Evolutionary conservation across 2,329 filamentous ascomycete species (phyloP).

Genomic region (Cercospora berteroae): DNA sequence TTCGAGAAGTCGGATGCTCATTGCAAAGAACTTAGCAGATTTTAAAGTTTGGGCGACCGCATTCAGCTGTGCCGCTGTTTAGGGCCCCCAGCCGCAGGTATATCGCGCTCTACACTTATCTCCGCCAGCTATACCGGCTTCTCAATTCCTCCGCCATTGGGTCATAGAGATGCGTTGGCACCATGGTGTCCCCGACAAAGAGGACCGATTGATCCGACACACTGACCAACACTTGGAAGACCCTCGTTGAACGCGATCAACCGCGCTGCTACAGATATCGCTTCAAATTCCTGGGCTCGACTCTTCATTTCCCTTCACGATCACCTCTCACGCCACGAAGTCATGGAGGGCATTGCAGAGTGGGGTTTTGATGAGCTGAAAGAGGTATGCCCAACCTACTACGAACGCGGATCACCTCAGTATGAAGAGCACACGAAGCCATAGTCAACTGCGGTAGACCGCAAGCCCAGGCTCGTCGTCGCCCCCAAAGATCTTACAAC

Average conservation of each 20-base stretch:
- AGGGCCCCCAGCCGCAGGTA: not conserved
- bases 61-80: not conserved
- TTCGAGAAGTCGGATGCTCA: not conserved
- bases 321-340: not conserved
- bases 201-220: not conserved
- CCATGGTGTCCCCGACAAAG: not conserved
- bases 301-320: not conserved
- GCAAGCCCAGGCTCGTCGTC: conserved; percentile 38
- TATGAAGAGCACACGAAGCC: conserved; percentile 24
- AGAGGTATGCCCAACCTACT: conserved; percentile 6
- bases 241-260: not conserved
- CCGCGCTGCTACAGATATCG: not conserved
- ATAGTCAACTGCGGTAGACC: conserved; percentile 40
- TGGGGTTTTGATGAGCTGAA: conserved; percentile 2
- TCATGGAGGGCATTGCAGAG: not conserved
- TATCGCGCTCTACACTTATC: not conserved
- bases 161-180: not conserved
- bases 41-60: not conserved
- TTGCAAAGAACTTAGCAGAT: not conserved
- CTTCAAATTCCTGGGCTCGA: not conserved
- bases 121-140: not conserved
- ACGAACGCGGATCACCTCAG: conserved; percentile 9
- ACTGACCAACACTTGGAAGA: not conserved
- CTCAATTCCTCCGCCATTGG: not conserved
- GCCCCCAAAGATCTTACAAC: conserved; percentile 35